Evolutionary conservation across 2,329 filamentous ascomycete species (phyloP), one percentile per base, ranked within the genome.

Genomic region (Colletotrichum camelliae): DNA sequence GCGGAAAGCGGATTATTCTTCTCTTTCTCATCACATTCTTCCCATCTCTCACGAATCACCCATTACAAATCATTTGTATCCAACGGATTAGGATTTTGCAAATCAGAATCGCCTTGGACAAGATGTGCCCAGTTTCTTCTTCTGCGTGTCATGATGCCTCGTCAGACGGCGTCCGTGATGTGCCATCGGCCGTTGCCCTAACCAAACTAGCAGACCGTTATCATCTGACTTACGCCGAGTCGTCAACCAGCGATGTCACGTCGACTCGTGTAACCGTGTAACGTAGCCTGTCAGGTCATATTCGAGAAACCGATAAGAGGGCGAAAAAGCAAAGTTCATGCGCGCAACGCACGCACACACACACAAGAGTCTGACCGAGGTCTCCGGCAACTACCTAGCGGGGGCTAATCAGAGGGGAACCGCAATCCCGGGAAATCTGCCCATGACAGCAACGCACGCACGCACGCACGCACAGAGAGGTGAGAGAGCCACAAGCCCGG

Each of bases 31-130:
- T 68, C 43, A 73, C 57, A 57, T 72, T 73, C 55, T 72, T 72
- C 69, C 68, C 55, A 75, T 75, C 73, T 62, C 61, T 73, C 55
- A 73, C 43, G 70, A 75, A 72, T n/a, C 70, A 72, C 35, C 39
- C 43, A 73, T 33, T 31, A 72, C 55, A 55, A 48, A 48, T 48
- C 39, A 52, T 9, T 57, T 67, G 27, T 43, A 62, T 27, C 69
- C 31, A 62, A 35, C 39, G 55, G 37, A 37, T 55, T 55, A 62
- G 55, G 18, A 31, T 70, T 74, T 24, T 55, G 29, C 37, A 66
- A 37, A 29, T 71, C 48, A 43, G 6, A 71, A 72, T 4, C 48
- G 15, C 60, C 48, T 72, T 61, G 67, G 60, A 66, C 60, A 52
- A 39, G 15, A 4, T 52, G 9, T 15, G 4, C 12, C 29, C 7